Conservation (phyloP, 139 green algal species). For the Chlamydomonas eustigma region DNA sequence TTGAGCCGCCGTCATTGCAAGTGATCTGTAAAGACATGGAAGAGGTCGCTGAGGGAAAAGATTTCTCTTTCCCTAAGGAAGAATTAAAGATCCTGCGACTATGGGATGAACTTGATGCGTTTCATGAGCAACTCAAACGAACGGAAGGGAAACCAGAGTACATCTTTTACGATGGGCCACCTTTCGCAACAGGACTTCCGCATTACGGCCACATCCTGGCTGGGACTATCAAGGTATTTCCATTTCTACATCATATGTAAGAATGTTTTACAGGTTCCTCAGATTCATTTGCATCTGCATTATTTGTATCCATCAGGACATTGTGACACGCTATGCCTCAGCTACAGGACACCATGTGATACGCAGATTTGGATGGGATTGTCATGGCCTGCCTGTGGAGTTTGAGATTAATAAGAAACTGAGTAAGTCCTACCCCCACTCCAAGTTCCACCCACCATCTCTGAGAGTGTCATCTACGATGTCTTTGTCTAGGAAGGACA, state of each 20-base stretch:
- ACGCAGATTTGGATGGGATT: conserved; percentile 95
- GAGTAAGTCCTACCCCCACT: too few species aligned
- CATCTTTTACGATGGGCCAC: conserved; percentile 97
- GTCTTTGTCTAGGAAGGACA: too few species aligned
- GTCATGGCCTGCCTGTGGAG: conserved; percentile 97
- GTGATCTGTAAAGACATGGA: too few species aligned
- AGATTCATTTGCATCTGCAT: too few species aligned
- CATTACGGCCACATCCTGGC: conserved; percentile 99
- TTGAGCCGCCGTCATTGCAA: too few species aligned
- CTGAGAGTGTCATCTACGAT: not conserved
- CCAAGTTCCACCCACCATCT: not conserved
- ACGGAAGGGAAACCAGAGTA: conserved; percentile 91
- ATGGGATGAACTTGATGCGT: conserved; percentile 82
- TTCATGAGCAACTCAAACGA: conserved; percentile 81
- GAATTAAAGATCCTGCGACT: conserved; percentile 79
- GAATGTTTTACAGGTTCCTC: not conserved
- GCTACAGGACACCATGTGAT: conserved; percentile 85
- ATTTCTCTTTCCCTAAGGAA: conserved; percentile 82
- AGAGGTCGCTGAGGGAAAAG: conserved; percentile 59
- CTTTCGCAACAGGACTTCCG: conserved; percentile 96
- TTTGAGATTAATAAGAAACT: conserved; percentile 99
- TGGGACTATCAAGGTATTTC: conserved; percentile 91
- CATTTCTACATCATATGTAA: conserved; percentile 5
- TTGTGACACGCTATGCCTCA: conserved; percentile 93
- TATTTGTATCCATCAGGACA: conserved; percentile 73